Conservation (phyloP, 2,329 filamentous ascomycete species). For the Aschersonia sp. region DNA sequence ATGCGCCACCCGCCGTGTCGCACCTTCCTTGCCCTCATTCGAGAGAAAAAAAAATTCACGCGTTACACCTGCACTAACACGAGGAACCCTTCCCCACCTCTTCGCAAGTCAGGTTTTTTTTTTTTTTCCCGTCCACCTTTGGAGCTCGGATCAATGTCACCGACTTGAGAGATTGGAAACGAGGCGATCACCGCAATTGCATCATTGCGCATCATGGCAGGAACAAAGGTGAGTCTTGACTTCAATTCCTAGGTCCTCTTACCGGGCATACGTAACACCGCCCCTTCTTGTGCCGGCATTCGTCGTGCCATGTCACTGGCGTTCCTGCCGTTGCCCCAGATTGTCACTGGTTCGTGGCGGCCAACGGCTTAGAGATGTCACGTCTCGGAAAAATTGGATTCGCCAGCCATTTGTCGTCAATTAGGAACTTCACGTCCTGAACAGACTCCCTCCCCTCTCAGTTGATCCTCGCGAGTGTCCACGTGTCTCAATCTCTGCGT, state of each 20-base stretch:
- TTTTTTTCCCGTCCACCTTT: too few relatives aligned
- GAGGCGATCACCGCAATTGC: background rate
- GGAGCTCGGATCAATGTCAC: too few relatives aligned
- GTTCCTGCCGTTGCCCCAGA: background rate
- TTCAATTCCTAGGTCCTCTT: background rate
- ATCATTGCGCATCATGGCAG: background rate
- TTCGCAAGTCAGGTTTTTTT: too few relatives aligned
- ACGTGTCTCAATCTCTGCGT: background rate
- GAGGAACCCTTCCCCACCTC: too few relatives aligned
- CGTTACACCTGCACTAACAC: too few relatives aligned
- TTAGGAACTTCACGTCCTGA: background rate
- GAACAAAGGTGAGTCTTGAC: background rate
- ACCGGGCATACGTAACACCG: background rate
- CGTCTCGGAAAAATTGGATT: background rate
- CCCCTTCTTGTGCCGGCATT: background rate
- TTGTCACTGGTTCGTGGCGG: background rate
- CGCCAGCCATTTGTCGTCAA: background rate
- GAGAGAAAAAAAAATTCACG: too few relatives aligned
- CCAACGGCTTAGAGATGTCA: background rate
- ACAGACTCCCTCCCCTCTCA: background rate
- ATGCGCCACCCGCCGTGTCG: too few relatives aligned
- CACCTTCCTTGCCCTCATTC: too few relatives aligned
- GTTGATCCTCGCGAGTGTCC: background rate
- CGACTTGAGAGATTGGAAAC: too few relatives aligned
- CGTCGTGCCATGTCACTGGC: background rate